Conservation (phyloP, 73 alveolate genomes). For the Diophrys sp. region DNA sequence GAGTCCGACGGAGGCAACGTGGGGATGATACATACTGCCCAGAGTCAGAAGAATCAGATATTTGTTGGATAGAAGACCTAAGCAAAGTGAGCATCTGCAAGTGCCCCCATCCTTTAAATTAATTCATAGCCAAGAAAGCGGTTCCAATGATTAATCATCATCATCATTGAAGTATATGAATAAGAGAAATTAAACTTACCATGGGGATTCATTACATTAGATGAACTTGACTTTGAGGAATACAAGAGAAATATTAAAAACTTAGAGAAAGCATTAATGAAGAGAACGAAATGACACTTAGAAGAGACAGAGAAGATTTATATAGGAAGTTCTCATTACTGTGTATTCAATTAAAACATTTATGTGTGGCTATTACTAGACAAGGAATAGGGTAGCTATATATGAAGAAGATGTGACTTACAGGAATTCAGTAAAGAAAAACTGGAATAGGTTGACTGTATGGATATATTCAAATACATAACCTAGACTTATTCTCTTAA, state of each 20-base stretch:
- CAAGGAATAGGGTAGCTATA: slow-evolving; percentile 73
- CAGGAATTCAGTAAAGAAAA: background rate
- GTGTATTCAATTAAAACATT: slow-evolving; percentile 78
- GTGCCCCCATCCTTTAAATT: too few relatives aligned
- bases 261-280: slow-evolving; percentile 26
- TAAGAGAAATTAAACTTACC: background rate
- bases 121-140: too few relatives aligned
- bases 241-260: slow-evolving; percentile 22
- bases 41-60: too few relatives aligned
- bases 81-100: background rate
- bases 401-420: slow-evolving; percentile 57
- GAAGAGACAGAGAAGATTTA: slow-evolving; percentile 26
- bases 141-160: too few relatives aligned
- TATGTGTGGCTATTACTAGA: slow-evolving; percentile 89
- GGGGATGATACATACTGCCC: too few relatives aligned
- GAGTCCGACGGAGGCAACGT: slow-evolving; percentile 53
- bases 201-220: slow-evolving; percentile 16
- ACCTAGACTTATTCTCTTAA: slow-evolving; percentile 5
- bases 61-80: too few relatives aligned
- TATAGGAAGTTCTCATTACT: slow-evolving; percentile 51
- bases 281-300: background rate
- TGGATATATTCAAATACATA: background rate
- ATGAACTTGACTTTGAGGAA: slow-evolving; percentile 44
- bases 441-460: background rate
- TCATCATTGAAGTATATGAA: slow-evolving; percentile 5